phyloP scores from a whole-genome alignment of 2,329 filamentous ascomycete species.

The Penicillium sp. region DNA sequence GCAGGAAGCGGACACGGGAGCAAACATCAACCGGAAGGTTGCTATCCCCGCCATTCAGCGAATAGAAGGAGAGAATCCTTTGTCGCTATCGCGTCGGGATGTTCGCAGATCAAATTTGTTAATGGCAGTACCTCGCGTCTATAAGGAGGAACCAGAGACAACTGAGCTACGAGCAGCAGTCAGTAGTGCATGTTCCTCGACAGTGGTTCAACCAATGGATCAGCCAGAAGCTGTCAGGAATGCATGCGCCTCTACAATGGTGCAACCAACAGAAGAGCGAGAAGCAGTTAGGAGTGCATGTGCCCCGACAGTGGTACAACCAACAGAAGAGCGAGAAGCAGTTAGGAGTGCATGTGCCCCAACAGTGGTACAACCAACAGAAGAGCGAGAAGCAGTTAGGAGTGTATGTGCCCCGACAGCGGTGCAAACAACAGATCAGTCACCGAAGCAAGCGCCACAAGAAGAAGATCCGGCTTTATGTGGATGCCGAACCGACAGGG shows the following conservation, averaged over 20 bases:
- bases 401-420: neutral
- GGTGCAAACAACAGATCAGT: neutral
- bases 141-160: neutral
- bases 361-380: neutral
- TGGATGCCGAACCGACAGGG: constrained; percentile 21
- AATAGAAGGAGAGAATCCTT: neutral
- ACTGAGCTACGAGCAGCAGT: neutral
- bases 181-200: neutral
- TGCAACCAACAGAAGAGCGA: no score
- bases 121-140: neutral
- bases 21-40: constrained; percentile 27
- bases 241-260: neutral
- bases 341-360: neutral
- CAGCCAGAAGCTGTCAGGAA: neutral
- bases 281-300: neutral
- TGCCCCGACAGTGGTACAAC: neutral
- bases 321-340: neutral
- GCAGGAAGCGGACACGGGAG: constrained; percentile 17
- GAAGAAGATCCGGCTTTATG: constrained; percentile 19
- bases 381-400: neutral
- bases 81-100: neutral
- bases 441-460: neutral
- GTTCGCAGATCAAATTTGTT: neutral
- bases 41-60: constrained; percentile 35
- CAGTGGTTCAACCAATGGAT: neutral